These are phyloP conservation scores for Micromonas commoda DNA, from an alignment of 139 green algal species.

Conservation along the genomic window DNA sequence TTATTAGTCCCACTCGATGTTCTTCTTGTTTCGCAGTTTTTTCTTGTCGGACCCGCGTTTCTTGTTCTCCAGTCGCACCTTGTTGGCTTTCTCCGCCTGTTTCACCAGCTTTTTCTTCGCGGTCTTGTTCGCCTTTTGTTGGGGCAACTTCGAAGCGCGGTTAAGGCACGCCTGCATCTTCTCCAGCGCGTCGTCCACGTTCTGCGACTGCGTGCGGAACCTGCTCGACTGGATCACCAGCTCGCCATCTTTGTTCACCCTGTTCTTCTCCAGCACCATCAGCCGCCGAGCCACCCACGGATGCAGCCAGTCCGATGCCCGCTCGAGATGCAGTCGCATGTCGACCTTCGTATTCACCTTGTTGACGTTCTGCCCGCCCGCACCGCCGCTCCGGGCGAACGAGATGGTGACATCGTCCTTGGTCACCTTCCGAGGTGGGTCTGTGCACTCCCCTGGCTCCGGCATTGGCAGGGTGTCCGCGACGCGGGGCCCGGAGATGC, in stretches of 20 bases:
- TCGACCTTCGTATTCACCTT: constrained; percentile 87
- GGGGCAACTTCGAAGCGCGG: neutral
- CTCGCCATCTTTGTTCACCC: constrained; percentile 79
- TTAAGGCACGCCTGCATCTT: constrained; percentile 63
- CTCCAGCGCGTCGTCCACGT: constrained; percentile 77
- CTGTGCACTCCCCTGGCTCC: neutral
- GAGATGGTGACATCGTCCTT: constrained; percentile 44
- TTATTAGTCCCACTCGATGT: neutral
- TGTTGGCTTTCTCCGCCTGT: neutral
- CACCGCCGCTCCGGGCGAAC: constrained; percentile 29
- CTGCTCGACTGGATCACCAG: constrained; percentile 72
- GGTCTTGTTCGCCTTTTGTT: neutral
- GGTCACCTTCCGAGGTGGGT: neutral
- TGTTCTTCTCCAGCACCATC: constrained; percentile 68
- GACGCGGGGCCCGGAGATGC: neutral
- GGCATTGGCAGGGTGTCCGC: neutral
- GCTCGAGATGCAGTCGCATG: constrained; percentile 68
- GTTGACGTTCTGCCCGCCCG: constrained; percentile 41
- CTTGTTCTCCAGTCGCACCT: constrained; percentile 9
- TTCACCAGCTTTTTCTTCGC: constrained; percentile 24
- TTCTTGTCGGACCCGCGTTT: constrained; percentile 15
- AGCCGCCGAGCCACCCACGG: constrained; percentile 54
- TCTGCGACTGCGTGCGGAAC: constrained; percentile 74
- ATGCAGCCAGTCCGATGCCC: constrained; percentile 54
- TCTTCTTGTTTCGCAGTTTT: neutral